phyloP scores from a whole-genome alignment of 495 filamentous ascomycete genomes.

The Cladorrhinum samala region DNA sequence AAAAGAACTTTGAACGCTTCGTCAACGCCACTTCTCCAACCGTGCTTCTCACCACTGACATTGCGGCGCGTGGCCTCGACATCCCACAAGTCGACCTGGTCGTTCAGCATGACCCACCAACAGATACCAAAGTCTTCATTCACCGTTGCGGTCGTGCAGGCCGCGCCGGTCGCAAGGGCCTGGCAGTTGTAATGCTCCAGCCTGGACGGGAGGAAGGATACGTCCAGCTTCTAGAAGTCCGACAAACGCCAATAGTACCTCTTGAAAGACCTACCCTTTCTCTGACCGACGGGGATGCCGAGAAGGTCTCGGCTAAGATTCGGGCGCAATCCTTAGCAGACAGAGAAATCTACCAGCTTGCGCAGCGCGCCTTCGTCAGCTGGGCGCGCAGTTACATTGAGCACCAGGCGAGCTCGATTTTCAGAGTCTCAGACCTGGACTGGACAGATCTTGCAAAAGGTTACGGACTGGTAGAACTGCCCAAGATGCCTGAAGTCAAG shows the following conservation, averaged over 20 bases:
- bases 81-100: slow-evolving; percentile 94
- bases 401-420: slow-evolving; percentile 85
- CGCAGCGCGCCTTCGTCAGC: slow-evolving; percentile 83
- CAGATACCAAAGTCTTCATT: slow-evolving; percentile 89
- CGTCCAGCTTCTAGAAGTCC: slow-evolving; percentile 75
- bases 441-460: slow-evolving; percentile 76
- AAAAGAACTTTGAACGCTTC: slow-evolving; percentile 41
- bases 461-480: slow-evolving; percentile 75
- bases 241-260: slow-evolving; percentile 76
- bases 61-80: slow-evolving; percentile 76
- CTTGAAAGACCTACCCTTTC: slow-evolving; percentile 44
- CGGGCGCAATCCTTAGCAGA: slow-evolving; percentile 60
- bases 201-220: slow-evolving; percentile 85
- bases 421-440: slow-evolving; percentile 72
- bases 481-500: slow-evolving; percentile 89
- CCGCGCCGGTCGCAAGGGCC: slow-evolving; percentile 76
- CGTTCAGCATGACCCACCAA: slow-evolving; percentile 84
- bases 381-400: slow-evolving; percentile 89
- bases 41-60: slow-evolving; percentile 64
- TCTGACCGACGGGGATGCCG: slow-evolving; percentile 52
- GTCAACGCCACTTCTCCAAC: slow-evolving; percentile 59
- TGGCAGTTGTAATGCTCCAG: slow-evolving; percentile 78
- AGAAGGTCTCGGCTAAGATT: slow-evolving; percentile 46
- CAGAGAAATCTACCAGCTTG: slow-evolving; percentile 80
- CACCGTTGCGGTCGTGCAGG: slow-evolving; percentile 92